phyloP scores from a whole-genome alignment of 306 rosid genomes.

The Herpetospermum pedunculosum region DNA sequence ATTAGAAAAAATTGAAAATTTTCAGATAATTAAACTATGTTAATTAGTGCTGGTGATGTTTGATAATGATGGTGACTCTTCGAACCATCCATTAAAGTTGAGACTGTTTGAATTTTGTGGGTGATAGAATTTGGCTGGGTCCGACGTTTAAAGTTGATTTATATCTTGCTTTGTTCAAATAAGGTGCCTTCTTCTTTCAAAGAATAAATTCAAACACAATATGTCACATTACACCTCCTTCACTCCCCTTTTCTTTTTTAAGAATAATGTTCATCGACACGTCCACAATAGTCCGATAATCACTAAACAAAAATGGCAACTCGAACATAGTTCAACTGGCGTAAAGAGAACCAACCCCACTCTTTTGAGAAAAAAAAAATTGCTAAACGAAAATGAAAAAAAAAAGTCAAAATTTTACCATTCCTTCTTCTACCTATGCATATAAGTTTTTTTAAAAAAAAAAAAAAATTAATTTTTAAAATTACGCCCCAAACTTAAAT shows the following conservation, averaged over 20 bases:
- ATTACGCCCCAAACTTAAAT: too few relatives aligned
- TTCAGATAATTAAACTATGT: background rate
- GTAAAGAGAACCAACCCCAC: too few relatives aligned
- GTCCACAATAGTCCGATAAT: too few relatives aligned
- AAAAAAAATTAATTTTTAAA: too few relatives aligned
- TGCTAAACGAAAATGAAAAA: too few relatives aligned
- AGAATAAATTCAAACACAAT: slow-evolving; percentile 5
- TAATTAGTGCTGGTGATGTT: background rate
- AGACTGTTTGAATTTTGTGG: background rate
- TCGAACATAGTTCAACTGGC: too few relatives aligned
- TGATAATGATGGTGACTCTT: background rate
- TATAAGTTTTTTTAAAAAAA: too few relatives aligned
- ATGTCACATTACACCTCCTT: background rate
- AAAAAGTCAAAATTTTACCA: too few relatives aligned
- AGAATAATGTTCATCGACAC: too few relatives aligned
- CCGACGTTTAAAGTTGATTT: slow-evolving; percentile 7
- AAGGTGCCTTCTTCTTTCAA: background rate
- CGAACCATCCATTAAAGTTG: slow-evolving; percentile 3
- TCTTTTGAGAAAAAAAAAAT: too few relatives aligned
- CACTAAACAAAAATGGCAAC: too few relatives aligned
- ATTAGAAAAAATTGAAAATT: background rate
- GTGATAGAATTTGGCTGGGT: slow-evolving; percentile 8
- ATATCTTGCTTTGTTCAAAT: background rate
- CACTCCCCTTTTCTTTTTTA: background rate
- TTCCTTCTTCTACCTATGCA: too few relatives aligned